Evolutionary conservation across 371 early-diverging fungal species (phyloP), one percentile per base, ranked within the genome.

Genomic region (Rhizopus arrhizus): DNA sequence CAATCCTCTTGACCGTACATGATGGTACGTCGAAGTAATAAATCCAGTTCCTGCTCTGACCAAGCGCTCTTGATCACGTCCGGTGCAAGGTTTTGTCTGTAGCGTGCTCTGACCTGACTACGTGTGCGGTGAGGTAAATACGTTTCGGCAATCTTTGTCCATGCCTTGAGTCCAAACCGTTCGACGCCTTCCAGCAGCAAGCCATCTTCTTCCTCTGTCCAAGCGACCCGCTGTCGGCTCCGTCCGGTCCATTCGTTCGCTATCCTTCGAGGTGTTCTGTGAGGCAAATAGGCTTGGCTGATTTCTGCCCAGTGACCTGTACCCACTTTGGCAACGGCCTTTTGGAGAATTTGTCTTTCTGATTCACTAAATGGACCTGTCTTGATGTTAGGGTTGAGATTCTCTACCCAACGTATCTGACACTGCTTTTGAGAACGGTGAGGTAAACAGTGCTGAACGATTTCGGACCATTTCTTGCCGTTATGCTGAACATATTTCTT

Each of bases 391-490:
- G 81, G 77, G 34, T 72, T 50, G 0, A 75, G 29, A 1, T 28
- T 16, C 13, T 74, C 70, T 0, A 38, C 35, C 69, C 69, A 81
- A 0, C 81, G 72, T 4, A 34, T 4, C 34, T 60, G 49, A 40
- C 72, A 72, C 13, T 53, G 61, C 0, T 40, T 29, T 3, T 60
- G 41, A 3, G 69, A 68, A 3, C 75, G 72, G 43, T 73, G 69
- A 1, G 81, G 81, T 33, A 77, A 43, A 41, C 66, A 68, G 40
- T 77, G 75, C n/a, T 65, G 64, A 8, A 64, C 65, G 13, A 67
- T 10, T 4, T 61, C 64, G 6, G 35, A 62, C 75, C 75, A 80
- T 32, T 59, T 51, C 7, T 32, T 59, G 35, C 80, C 80, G 43
- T 80, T 70, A 6, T 68, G 57, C 32, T 62, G 33, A 3, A 80